phyloP scores from a whole-genome alignment of 1,284 basidiomycete species.

The Tranzscheliella williamsii region DNA sequence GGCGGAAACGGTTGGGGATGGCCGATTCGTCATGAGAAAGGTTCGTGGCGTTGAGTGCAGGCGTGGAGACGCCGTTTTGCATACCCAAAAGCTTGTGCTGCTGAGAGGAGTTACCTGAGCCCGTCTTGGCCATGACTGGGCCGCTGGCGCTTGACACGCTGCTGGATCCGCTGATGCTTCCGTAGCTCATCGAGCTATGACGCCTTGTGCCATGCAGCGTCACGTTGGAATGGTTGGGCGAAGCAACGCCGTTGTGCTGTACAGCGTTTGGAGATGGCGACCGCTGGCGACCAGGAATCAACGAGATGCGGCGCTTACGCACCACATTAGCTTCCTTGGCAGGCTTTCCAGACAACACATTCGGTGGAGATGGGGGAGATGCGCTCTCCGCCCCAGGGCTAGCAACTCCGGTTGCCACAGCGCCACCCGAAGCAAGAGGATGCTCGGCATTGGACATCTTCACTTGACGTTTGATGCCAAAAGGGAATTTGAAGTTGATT shows the following conservation, averaged over 20 bases:
- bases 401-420: conserved; percentile 2
- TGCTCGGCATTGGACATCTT: conserved; percentile 8
- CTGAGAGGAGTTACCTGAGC: conserved; percentile 25
- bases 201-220: conserved; percentile 11
- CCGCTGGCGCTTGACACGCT: conserved; percentile 36
- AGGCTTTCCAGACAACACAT: conserved; percentile 2
- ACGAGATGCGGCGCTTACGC: conserved; percentile 38
- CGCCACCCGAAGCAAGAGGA: conserved; percentile 3
- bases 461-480: conserved; percentile 35
- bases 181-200: conserved; percentile 43
- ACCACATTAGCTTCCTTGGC: conserved; percentile 11
- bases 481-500: conserved; percentile 42
- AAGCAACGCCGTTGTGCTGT: conserved; percentile 10
- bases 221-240: neutral
- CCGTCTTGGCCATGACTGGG: conserved; percentile 10
- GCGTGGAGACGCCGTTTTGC: conserved; percentile 3
- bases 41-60: conserved; percentile 8
- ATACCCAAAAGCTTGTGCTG: conserved; percentile 8
- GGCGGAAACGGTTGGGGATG: conserved; percentile 13
- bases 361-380: conserved; percentile 10
- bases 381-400: conserved; percentile 7
- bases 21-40: conserved; percentile 1
- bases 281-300: conserved; percentile 31
- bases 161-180: conserved; percentile 35
- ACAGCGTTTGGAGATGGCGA: conserved; percentile 20